Evolutionary conservation across 176 grass and related monocot genomes (phyloP).

Genomic region (Zizania latifolia): DNA sequence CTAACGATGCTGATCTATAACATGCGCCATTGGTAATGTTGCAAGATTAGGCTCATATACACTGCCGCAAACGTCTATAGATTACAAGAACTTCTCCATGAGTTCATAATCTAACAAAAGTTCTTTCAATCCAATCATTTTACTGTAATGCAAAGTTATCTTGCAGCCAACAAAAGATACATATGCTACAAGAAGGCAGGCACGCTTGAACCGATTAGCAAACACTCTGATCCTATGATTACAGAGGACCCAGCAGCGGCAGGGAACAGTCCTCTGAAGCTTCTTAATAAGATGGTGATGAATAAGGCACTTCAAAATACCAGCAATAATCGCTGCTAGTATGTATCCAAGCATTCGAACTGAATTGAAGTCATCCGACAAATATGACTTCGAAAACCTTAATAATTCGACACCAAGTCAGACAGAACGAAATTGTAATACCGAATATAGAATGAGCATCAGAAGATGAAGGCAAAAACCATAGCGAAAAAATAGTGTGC

Average conservation of each 20-base stretch:
- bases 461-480: not conserved
- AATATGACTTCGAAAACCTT: conserved; percentile 51
- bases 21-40: not conserved
- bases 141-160: conserved; percentile 79
- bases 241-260: conserved; percentile 19
- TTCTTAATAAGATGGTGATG: conserved; percentile 27
- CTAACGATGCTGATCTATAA: not conserved
- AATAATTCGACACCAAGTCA: not conserved
- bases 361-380: conserved; percentile 34
- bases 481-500: not conserved
- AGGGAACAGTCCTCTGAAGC: conserved; percentile 39
- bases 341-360: conserved; percentile 26
- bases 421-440: not conserved
- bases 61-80: conserved; percentile 12
- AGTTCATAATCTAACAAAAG: conserved; percentile 47
- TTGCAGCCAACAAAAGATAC: conserved; percentile 64
- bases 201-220: conserved; percentile 32
- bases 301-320: conserved; percentile 50
- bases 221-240: conserved; percentile 34
- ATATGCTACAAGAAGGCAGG: conserved; percentile 72
- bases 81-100: conserved; percentile 59
- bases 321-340: conserved; percentile 41
- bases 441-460: not conserved
- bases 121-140: conserved; percentile 74
- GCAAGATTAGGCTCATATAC: conserved; percentile 45